Evolutionary conservation across 306 rosid genomes (phyloP).

Genomic region (Acmispon strigosus): DNA sequence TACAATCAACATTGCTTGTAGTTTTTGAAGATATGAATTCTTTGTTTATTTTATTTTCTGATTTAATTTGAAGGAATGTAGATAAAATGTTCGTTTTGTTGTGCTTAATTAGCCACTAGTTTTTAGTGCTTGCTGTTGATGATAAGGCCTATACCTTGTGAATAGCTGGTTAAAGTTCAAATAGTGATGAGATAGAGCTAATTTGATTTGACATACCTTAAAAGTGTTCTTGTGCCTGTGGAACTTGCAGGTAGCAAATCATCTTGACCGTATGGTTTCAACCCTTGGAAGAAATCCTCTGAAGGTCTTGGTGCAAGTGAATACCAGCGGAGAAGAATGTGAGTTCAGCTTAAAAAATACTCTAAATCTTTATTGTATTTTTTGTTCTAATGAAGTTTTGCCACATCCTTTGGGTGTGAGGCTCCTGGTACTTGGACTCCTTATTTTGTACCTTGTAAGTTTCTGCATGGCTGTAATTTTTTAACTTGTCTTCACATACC

Average conservation of each 20-base stretch:
- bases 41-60: conserved; percentile 13
- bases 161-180: conserved; percentile 8
- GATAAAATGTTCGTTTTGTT: background rate
- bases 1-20: conserved; percentile 17
- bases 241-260: conserved; percentile 64
- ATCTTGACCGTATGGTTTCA: conserved; percentile 73
- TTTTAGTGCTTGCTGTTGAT: background rate
- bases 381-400: conserved; percentile 5
- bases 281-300: conserved; percentile 66
- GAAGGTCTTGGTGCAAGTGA: conserved; percentile 78
- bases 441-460: conserved; percentile 1
- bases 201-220: background rate
- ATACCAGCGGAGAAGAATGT: conserved; percentile 94
- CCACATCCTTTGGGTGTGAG: background rate
- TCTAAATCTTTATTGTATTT: background rate
- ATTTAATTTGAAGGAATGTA: conserved; percentile 7
- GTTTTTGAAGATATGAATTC: background rate
- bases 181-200: background rate
- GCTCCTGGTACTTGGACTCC: background rate
- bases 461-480: background rate
- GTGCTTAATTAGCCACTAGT: background rate
- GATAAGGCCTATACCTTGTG: background rate
- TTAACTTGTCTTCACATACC: background rate
- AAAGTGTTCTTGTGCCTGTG: conserved; percentile 12
- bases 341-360: conserved; percentile 31